phyloP scores from a whole-genome alignment of 2,329 filamentous ascomycete genomes.

The Sporothrix humicola region DNA sequence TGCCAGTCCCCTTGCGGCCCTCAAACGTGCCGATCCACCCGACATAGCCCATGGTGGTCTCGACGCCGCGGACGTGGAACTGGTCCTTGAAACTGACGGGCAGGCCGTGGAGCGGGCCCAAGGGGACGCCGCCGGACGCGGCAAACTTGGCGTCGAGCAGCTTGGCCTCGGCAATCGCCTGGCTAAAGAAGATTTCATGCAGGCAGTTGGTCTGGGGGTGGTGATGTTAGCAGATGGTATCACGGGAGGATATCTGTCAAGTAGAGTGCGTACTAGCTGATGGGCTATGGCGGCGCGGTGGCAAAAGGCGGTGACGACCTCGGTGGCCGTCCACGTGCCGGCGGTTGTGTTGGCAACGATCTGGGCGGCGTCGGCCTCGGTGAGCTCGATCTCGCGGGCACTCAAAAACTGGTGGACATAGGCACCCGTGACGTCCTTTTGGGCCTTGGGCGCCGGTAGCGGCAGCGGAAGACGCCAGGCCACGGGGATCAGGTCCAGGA shows the following conservation, averaged over 20 bases:
- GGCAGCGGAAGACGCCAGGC: conserved; percentile 30
- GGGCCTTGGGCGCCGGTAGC: conserved; percentile 19
- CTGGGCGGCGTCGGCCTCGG: conserved; percentile 20
- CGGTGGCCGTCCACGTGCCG: conserved; percentile 29
- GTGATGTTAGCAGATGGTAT: not conserved
- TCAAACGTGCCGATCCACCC: conserved; percentile 33
- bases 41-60: conserved; percentile 44
- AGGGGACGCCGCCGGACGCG: conserved; percentile 41
- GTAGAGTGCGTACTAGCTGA: too few relatives aligned
- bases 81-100: conserved; percentile 58
- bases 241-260: too few relatives aligned
- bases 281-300: conserved; percentile 36
- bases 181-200: conserved; percentile 49
- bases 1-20: conserved; percentile 33
- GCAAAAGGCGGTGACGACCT: conserved; percentile 35
- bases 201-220: conserved; percentile 51
- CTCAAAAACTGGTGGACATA: conserved; percentile 32
- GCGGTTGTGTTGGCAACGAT: conserved; percentile 30
- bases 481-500: conserved; percentile 31
- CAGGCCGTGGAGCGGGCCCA: conserved; percentile 51
- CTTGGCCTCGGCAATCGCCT: conserved; percentile 44
- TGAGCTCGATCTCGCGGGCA: conserved; percentile 31
- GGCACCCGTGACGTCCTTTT: conserved; percentile 32
- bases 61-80: conserved; percentile 52
- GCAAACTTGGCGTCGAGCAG: conserved; percentile 45